A percentile compares a stretch with the other conserved stretches of the same genome.
phyloP scores from a whole-genome alignment of 495 filamentous ascomycete species.

The Aspergillus saccharolyticus region DNA sequence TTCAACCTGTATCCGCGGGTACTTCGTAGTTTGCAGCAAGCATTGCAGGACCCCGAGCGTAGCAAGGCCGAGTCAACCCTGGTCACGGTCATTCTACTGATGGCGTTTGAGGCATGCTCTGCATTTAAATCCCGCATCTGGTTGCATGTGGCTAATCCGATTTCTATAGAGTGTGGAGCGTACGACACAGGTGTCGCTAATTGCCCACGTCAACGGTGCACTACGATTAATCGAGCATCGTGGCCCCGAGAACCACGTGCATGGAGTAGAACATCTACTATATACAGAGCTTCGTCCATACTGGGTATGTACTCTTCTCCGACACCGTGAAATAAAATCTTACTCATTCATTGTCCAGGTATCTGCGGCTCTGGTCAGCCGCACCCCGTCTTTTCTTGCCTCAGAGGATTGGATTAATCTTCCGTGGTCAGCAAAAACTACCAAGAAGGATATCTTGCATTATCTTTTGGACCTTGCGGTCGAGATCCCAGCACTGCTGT shows the following conservation, averaged over 20 bases:
- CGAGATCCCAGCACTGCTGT: slow-evolving; percentile 33
- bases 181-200: slow-evolving; percentile 32
- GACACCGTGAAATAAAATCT: neutral
- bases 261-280: slow-evolving; percentile 41
- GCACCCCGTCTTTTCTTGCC: slow-evolving; percentile 34
- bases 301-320: slow-evolving; percentile 29
- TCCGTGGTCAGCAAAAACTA: slow-evolving; percentile 39
- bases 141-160: slow-evolving; percentile 13
- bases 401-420: slow-evolving; percentile 41
- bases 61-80: slow-evolving; percentile 42
- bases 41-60: slow-evolving; percentile 35
- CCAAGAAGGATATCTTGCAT: slow-evolving; percentile 39
- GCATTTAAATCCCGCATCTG: neutral
- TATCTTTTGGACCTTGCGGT: slow-evolving; percentile 37
- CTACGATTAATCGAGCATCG: slow-evolving; percentile 42
- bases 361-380: slow-evolving; percentile 29
- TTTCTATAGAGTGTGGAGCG: slow-evolving; percentile 35
- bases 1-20: slow-evolving; percentile 38
- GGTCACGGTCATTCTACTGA: slow-evolving; percentile 39
- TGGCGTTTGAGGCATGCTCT: slow-evolving; percentile 38
- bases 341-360: slow-evolving; percentile 22
- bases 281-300: slow-evolving; percentile 43
- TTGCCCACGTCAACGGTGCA: slow-evolving; percentile 39
- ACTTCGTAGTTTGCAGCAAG: slow-evolving; percentile 36
- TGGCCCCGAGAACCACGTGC: slow-evolving; percentile 42